Conservation (phyloP, 78 protist species). For the Reticulomyxa filosa region DNA sequence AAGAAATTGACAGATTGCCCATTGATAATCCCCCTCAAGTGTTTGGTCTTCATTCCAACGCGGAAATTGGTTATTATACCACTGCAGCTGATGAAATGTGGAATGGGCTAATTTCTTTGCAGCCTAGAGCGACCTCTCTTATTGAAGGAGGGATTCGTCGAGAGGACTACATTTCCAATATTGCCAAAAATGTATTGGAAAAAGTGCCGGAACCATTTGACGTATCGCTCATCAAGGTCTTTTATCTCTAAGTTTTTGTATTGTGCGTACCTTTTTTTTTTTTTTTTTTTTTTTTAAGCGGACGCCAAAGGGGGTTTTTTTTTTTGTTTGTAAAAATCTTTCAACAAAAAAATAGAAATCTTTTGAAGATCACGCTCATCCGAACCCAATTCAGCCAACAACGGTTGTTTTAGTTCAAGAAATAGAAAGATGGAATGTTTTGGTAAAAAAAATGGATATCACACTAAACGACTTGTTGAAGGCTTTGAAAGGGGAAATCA, state of each 20-base stretch:
- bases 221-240: too few species aligned
- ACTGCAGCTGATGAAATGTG: slow-evolving; percentile 25
- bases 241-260: too few species aligned
- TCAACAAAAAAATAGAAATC: too few species aligned
- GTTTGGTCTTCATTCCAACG: slow-evolving; percentile 74
- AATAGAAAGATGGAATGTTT: slow-evolving; percentile 60
- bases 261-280: too few species aligned
- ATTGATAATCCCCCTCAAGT: slow-evolving; percentile 50
- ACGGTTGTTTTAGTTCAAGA: slow-evolving; percentile 67
- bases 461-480: slow-evolving; percentile 32
- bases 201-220: too few species aligned
- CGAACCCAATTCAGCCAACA: too few species aligned
- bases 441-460: slow-evolving; percentile 23
- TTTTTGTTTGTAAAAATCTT: too few species aligned
- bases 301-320: too few species aligned
- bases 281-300: too few species aligned
- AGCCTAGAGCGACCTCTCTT: slow-evolving; percentile 28
- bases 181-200: background rate
- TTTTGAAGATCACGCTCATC: too few species aligned
- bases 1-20: slow-evolving; percentile 31
- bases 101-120: slow-evolving; percentile 36
- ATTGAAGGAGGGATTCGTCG: slow-evolving; percentile 26
- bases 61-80: slow-evolving; percentile 51
- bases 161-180: slow-evolving; percentile 18
- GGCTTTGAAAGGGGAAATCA: slow-evolving; percentile 67